Evolutionary conservation across 345 rosid species (phyloP), one percentile per base, ranked within the genome.

Genomic region (Arabis alpina): DNA sequence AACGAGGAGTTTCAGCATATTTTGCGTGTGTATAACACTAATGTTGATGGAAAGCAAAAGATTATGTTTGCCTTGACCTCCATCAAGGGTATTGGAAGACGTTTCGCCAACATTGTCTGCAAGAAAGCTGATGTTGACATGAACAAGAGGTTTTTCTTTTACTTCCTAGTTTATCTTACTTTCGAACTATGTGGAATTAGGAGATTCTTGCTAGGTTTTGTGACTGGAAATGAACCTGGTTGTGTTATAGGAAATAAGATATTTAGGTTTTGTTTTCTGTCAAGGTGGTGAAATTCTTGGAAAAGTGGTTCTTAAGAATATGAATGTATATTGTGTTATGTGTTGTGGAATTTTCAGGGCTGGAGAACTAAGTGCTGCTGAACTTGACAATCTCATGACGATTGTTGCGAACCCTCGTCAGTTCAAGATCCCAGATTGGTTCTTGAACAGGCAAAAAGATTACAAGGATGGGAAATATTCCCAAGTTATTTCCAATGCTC

Each of bases 1-100:
- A 88, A 84, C 64, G 98, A 89, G 70, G 98, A 92, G 0, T 92
- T 88, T 61, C 98, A 92, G 82, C 96, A 92, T 80, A 92, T 92
- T 70, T 77, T 89, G 69, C 96, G 94, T 87, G 98, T 92, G 70
- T 80, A 86, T 41, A 89, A 92, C 80, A 92, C 98, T 5, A 92
- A 92, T 54, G 96, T 92, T 23, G 96, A 92, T 77, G 96, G 96
- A 1, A 92, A 89, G 71, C 94, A 88, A 76, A 92, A 84, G 84
- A 89, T 87, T 10, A 89, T 89, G 96, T 89, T 89, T 80, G 98
- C 98, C 19, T 73, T 92, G 47, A 92, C 96, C 80, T 87, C 98
- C 10, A 92, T 89, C 77, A 92, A 92, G 51, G 98, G 98, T 84
- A 92, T 89, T 25, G 96, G 96, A 2, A 82, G 98, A 77, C 80